Percentiles rank a stretch among this genome's conserved stretches.
Conservation (phyloP, 2,329 filamentous ascomycete species). For the Colletotrichum horii region DNA sequence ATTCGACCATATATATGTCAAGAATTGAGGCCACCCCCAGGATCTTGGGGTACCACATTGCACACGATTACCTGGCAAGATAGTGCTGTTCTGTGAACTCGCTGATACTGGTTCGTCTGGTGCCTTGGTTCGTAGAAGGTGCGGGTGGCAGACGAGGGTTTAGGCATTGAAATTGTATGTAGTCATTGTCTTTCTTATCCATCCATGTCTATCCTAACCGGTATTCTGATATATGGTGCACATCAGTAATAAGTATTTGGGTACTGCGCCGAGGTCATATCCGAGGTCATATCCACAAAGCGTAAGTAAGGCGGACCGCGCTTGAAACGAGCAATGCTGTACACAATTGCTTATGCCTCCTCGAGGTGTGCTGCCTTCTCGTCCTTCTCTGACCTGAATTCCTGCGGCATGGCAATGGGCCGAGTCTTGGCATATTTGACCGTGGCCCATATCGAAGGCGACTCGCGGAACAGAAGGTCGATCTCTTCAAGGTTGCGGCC, state of each 20-base stretch:
- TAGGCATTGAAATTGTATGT: not conserved
- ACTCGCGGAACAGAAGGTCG: conserved; percentile 47
- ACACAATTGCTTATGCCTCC: not conserved
- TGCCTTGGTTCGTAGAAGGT: not conserved
- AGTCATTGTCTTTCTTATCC: not conserved
- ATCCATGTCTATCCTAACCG: not conserved
- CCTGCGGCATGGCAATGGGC: conserved; percentile 34
- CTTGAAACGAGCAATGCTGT: not conserved
- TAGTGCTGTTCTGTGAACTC: not conserved
- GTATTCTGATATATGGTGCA: not conserved
- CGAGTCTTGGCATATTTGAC: conserved; percentile 40
- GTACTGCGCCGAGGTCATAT: not conserved
- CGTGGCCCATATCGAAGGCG: conserved; percentile 37
- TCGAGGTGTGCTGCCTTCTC: conserved; percentile 9
- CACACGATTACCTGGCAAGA: not conserved
- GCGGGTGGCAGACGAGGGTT: not conserved
- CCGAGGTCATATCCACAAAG: not conserved
- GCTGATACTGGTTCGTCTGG: not conserved
- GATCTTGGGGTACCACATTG: not conserved
- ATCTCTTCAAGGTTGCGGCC: conserved; percentile 52
- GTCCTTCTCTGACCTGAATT: conserved; percentile 27
- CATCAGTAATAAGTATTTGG: not conserved
- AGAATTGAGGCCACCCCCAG: not conserved
- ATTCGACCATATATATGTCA: not conserved
- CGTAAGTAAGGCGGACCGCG: not conserved